Evolutionary conservation across 345 rosid genomes (phyloP).

Genomic region (Cardamine resedifolia): DNA sequence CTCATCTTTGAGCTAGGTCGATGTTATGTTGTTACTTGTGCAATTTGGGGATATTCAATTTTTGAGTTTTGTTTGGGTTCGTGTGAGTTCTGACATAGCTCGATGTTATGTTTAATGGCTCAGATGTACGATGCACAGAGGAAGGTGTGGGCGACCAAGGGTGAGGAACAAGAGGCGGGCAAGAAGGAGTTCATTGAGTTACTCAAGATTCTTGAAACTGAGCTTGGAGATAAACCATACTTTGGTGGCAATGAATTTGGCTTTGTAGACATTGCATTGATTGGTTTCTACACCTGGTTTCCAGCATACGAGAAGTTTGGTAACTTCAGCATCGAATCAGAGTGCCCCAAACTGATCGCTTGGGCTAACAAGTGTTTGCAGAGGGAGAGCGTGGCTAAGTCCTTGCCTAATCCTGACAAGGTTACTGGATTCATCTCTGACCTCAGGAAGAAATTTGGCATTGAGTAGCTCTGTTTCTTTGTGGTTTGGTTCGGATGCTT

Average conservation of each 20-base stretch:
- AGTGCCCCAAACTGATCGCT: constrained; percentile 28
- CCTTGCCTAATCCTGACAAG: constrained; percentile 33
- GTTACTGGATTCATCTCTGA: constrained; percentile 14
- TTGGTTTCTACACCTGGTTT: constrained; percentile 35
- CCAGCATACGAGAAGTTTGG: constrained; percentile 30
- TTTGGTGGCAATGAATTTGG: constrained; percentile 31
- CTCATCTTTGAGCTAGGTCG: not conserved
- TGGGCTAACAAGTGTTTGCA: constrained; percentile 37
- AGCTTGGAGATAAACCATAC: constrained; percentile 36
- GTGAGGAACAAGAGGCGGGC: constrained; percentile 30
- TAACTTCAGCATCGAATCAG: constrained; percentile 25
- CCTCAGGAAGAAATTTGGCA: constrained; percentile 7
- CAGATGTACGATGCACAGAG: constrained; percentile 26
- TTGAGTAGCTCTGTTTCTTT: constrained; percentile 14
- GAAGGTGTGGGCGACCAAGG: constrained; percentile 27
- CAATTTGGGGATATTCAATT: not conserved
- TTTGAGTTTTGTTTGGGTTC: constrained; percentile 9
- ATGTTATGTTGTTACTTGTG: not conserved
- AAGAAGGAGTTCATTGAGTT: constrained; percentile 31
- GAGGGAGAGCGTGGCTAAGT: constrained; percentile 38
- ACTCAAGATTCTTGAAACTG: constrained; percentile 33
- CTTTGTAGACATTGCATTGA: constrained; percentile 26
- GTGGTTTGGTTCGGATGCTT: not conserved
- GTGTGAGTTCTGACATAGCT: not conserved
- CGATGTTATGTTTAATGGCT: not conserved